Evolutionary conservation across 169 alveolate genomes (phyloP), one percentile per base, ranked within the genome.

Genomic region (Blepharisma undulans): DNA sequence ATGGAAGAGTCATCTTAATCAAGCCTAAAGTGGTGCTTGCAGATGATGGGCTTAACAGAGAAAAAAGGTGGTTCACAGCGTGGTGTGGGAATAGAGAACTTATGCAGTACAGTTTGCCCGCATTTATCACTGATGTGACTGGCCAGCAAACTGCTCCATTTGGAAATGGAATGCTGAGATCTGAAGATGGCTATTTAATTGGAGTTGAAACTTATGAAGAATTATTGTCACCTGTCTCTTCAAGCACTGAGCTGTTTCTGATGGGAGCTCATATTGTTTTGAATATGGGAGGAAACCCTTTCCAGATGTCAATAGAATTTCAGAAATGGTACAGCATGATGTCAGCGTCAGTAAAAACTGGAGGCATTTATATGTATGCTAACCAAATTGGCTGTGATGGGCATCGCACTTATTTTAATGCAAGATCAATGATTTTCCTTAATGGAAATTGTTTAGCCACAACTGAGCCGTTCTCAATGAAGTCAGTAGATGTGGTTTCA

Each of bases 311-410:
- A n/a, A n/a, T n/a, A n/a, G n/a, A n/a, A n/a, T n/a, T n/a, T n/a
- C n/a, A n/a, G n/a, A n/a, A n/a, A n/a, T n/a, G n/a, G n/a, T n/a
- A n/a, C n/a, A n/a, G n/a, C 95, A n/a, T 48, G 33, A 27, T 21
- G 84, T 78, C 92, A 87, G 94, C 97, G 2, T 93, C 97, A 0
- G 21, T 66, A 8, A 95, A 95, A 91, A 86, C 90, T 21, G 98
- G 98, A 36, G 99, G 98, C 18, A 95, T 95, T 34, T 97, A 96
- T 87, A 48, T 96, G 32, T 98, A 96, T 89, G 89, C 97, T 36
- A 98, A 98, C 89, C 93, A 90, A 76, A 90, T 88, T 60, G 98
- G 99, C 10, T 96, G 98, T 78, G 99, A 98, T 87, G 99, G 99
- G 34, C 95, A 95, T 25, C 91, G 98, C 33, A 79, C 95, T n/a